These are phyloP conservation scores for Penicillium atrosanguineum DNA, from an alignment of 495 filamentous ascomycete species.

Conservation along the genomic window DNA sequence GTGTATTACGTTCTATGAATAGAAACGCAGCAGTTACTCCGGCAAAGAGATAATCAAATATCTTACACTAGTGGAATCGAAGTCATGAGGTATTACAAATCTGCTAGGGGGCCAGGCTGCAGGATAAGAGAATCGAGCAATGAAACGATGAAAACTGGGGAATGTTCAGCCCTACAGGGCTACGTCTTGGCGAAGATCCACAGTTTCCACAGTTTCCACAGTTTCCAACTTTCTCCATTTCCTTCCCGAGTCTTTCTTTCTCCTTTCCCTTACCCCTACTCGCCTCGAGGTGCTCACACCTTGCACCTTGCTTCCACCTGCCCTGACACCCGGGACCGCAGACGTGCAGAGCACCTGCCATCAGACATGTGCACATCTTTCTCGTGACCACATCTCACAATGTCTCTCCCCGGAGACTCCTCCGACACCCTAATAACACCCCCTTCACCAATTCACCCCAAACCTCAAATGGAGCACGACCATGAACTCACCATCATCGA, in stretches of 20 bases:
- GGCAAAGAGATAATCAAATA: too few species aligned
- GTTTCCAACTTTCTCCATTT: neutral
- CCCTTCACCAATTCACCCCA: neutral
- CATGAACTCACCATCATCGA: constrained; percentile 10
- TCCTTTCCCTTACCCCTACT: constrained; percentile 4
- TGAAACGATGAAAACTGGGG: neutral
- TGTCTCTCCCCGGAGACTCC: constrained; percentile 12
- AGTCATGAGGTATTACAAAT: neutral
- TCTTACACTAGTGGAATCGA: too few species aligned
- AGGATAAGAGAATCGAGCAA: neutral
- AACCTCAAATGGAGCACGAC: neutral
- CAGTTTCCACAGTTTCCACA: neutral
- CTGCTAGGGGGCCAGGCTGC: neutral
- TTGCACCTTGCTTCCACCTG: neutral
- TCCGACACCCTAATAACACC: constrained; percentile 20
- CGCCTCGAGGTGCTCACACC: neutral
- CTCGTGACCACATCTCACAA: constrained; percentile 8
- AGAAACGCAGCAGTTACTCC: too few species aligned
- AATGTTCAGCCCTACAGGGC: constrained; percentile 27
- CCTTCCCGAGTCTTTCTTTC: neutral
- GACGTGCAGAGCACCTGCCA: neutral
- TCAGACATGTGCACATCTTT: constrained; percentile 10
- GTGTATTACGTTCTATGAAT: too few species aligned
- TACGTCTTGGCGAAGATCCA: constrained; percentile 12
- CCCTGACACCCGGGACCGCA: neutral